These are phyloP conservation scores for Gastrolobium villosum DNA, from an alignment of 306 rosid genomes.

Conservation along the genomic window DNA sequence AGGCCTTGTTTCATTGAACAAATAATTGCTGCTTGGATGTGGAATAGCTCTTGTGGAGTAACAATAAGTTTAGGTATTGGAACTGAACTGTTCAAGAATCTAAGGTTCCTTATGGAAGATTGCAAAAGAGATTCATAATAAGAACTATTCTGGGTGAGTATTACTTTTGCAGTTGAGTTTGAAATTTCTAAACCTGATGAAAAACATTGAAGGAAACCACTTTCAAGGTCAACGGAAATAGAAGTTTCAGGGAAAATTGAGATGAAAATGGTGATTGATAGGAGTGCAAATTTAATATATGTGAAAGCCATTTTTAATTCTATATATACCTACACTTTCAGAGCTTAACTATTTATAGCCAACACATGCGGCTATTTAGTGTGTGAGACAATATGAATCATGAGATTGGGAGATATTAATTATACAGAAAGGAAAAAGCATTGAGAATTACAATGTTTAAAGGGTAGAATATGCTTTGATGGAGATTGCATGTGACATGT, in stretches of 20 bases:
- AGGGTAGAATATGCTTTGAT: neutral
- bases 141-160: slow-evolving; percentile 43
- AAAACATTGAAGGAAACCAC: slow-evolving; percentile 39
- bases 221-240: slow-evolving; percentile 17
- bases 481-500: neutral
- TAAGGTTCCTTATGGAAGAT: slow-evolving; percentile 53
- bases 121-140: slow-evolving; percentile 51
- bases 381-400: slow-evolving; percentile 1
- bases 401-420: slow-evolving; percentile 4
- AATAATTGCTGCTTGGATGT: slow-evolving; percentile 35
- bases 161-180: slow-evolving; percentile 28
- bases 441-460: slow-evolving; percentile 21
- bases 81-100: slow-evolving; percentile 48
- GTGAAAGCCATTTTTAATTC: slow-evolving; percentile 26
- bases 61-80: slow-evolving; percentile 60
- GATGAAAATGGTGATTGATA: slow-evolving; percentile 36
- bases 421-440: neutral
- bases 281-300: neutral
- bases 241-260: slow-evolving; percentile 27
- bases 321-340: neutral
- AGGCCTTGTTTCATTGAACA: slow-evolving; percentile 40
- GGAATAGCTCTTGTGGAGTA: slow-evolving; percentile 42
- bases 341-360: neutral
- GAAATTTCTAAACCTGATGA: slow-evolving; percentile 14
- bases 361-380: slow-evolving; percentile 8